These are phyloP conservation scores for Backusella mclennaniae DNA, from an alignment of 192 early-diverging fungal species.

Conservation along the genomic window DNA sequence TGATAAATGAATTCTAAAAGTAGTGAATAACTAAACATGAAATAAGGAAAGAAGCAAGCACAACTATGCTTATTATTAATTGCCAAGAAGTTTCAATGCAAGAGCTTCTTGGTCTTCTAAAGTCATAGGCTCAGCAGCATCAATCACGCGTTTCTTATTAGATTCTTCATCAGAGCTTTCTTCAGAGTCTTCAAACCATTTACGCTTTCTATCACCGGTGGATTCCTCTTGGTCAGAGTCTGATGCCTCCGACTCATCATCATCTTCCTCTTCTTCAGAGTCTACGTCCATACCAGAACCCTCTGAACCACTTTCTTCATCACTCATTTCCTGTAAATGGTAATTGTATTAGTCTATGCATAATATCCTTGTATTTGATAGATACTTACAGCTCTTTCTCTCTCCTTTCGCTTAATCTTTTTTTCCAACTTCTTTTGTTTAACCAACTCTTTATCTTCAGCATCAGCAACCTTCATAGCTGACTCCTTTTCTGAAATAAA, in stretches of 20 bases:
- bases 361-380: background rate
- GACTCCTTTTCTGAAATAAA: conserved; percentile 68
- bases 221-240: conserved; percentile 59
- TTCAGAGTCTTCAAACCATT: conserved; percentile 35
- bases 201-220: conserved; percentile 57
- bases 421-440: conserved; percentile 70
- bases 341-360: background rate
- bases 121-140: conserved; percentile 54
- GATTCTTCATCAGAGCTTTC: conserved; percentile 34
- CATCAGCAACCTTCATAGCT: conserved; percentile 76
- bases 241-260: conserved; percentile 48
- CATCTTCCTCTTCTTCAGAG: conserved; percentile 53
- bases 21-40: background rate
- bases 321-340: background rate
- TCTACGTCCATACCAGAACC: conserved; percentile 29
- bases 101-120: conserved; percentile 62
- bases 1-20: background rate
- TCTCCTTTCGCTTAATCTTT: conserved; percentile 63
- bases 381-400: conserved; percentile 49
- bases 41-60: background rate
- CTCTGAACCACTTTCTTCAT: conserved; percentile 30
- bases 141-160: conserved; percentile 44
- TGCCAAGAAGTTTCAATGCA: conserved; percentile 50
- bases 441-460: conserved; percentile 69
- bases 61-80: background rate